phyloP scores from a whole-genome alignment of 1,139 yeast species.

The Geotrichum aggregatum region DNA sequence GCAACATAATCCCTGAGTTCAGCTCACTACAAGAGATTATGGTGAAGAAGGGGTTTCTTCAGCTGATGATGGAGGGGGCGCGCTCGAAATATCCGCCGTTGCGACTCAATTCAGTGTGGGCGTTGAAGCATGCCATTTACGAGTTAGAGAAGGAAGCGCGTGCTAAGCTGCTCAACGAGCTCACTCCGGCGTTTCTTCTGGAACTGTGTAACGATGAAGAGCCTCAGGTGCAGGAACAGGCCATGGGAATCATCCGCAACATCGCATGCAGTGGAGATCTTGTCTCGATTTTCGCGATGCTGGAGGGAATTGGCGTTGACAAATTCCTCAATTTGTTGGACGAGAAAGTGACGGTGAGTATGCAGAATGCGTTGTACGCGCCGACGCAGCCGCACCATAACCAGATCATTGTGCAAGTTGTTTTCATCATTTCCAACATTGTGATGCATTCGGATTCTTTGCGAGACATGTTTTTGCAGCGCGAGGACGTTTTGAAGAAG shows the following conservation, averaged over 20 bases:
- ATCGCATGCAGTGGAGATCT: constrained; percentile 59
- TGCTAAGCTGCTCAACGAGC: constrained; percentile 38
- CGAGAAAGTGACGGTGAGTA: constrained; percentile 23
- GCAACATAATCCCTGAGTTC: constrained; percentile 67
- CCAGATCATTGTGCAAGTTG: constrained; percentile 44
- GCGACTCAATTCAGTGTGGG: constrained; percentile 51
- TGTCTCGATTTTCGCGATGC: constrained; percentile 45
- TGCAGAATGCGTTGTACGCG: too few relatives aligned
- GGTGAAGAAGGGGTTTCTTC: too few relatives aligned
- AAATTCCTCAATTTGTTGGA: constrained; percentile 32
- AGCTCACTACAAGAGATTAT: constrained; percentile 54
- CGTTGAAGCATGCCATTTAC: constrained; percentile 53
- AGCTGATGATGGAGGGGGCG: constrained; percentile 43
- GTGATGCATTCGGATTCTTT: constrained; percentile 52
- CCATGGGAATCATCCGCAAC: constrained; percentile 69
- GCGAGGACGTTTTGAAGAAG: constrained; percentile 42
- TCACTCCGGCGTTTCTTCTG: constrained; percentile 52
- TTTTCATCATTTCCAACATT: constrained; percentile 54
- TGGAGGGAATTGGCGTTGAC: constrained; percentile 38
- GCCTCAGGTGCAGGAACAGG: constrained; percentile 57
- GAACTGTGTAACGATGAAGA: constrained; percentile 49
- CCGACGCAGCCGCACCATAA: too few relatives aligned
- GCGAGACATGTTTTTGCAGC: constrained; percentile 45
- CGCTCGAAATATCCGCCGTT: constrained; percentile 38
- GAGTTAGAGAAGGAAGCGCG: constrained; percentile 42